Evolutionary conservation across 495 filamentous ascomycete species (phyloP), one percentile per base, ranked within the genome.

Genomic region (Thermothielavioides terrestris): DNA sequence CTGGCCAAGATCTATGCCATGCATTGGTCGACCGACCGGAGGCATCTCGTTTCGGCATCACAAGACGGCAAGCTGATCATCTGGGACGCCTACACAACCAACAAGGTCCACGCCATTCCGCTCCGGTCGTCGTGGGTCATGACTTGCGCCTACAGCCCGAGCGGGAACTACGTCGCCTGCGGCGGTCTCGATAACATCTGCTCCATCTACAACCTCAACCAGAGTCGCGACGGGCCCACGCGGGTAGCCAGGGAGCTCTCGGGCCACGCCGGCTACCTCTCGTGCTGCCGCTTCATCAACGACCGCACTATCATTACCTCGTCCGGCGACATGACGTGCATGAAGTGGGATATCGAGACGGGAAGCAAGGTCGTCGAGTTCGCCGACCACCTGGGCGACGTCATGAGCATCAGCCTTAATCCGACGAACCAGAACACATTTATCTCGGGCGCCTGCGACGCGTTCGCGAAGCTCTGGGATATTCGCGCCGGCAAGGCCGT

Each of bases 361-460:
- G 94, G 94, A 21, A 84, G 87, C 39, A 97, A 97, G 76, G 86
- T 95, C 12, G 95, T 89, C 58, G 92, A 98, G 68, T 98, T 98
- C 55, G 94, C 92, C 61, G 92, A 98, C 74, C 92, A 98, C 64
- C 76, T 98, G 21, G 92, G 92, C 66, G 92, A 98, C 64, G 92
- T 98, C 52, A 98, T 98, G 92, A 97, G 92, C 70, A 87, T 98
- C 68, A 97, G 94, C 77, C 88, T 98, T 74, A 97, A 98, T 72
- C 92, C 92, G 3, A 95, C 94, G 42, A 96, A 98, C 74, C 89
- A 96, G 70, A 89, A 90, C 64, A 94, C 91, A 57, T 98, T 98
- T 67, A 91, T 98, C 53, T 97, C 94, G 25, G 92, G 92, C 65
- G 92, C 92, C 57, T 98, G 92, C 69, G 92, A 98, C 66, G 89